These are phyloP conservation scores for Stephania yunnanensis DNA, from an alignment of 164 flowering plant species.

Conservation along the genomic window DNA sequence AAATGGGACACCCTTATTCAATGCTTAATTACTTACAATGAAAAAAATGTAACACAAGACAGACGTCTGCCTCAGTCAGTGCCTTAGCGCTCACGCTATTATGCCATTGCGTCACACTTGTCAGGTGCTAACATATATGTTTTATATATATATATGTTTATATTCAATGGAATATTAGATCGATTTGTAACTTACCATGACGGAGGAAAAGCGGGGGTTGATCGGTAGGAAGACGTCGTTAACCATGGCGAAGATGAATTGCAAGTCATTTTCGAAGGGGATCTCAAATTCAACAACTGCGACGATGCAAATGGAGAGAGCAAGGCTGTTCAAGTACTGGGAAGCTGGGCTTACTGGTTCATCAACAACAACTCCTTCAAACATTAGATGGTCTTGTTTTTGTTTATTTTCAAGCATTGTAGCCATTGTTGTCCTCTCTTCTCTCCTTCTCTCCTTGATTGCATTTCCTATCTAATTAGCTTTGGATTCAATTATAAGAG, in stretches of 20 bases:
- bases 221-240: conserved; percentile 43
- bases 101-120: too few species aligned
- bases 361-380: conserved; percentile 7
- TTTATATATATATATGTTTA: background rate
- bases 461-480: too few species aligned
- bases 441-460: too few species aligned
- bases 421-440: too few species aligned
- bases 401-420: too few species aligned
- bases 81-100: too few species aligned
- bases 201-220: conserved; percentile 57
- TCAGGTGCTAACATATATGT: too few species aligned
- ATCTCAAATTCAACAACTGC: conserved; percentile 35
- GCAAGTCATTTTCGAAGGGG: conserved; percentile 32
- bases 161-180: background rate
- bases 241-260: conserved; percentile 19
- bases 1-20: background rate
- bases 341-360: conserved; percentile 54
- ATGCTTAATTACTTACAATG: too few species aligned
- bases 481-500: too few species aligned
- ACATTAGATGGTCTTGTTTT: too few species aligned
- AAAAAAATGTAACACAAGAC: too few species aligned
- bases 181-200: conserved; percentile 36
- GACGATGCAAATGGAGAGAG: conserved; percentile 31
- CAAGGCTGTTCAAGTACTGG: conserved; percentile 46
- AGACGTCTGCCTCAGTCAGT: too few species aligned